phyloP scores from a whole-genome alignment of 2,329 filamentous ascomycete species.

The Colletotrichum sp. region DNA sequence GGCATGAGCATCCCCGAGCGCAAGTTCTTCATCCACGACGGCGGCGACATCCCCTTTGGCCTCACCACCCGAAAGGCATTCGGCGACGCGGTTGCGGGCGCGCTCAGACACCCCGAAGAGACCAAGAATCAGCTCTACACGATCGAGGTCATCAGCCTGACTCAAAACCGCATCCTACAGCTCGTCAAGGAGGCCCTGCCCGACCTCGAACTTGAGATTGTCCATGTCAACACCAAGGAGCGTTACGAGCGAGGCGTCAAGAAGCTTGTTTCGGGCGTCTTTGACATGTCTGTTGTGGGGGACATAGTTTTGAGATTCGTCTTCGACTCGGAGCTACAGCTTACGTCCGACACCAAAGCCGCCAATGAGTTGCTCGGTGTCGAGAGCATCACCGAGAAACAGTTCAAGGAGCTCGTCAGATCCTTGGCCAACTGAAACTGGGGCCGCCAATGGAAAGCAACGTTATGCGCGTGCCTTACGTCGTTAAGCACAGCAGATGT shows the following conservation, averaged over 20 bases:
- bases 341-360: not conserved
- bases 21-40: constrained; percentile 51
- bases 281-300: not conserved
- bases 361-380: not conserved
- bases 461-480: not conserved
- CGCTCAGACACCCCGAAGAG: constrained; percentile 48
- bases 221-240: not conserved
- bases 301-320: not conserved
- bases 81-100: constrained; percentile 49
- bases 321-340: not conserved
- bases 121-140: constrained; percentile 60
- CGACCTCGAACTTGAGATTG: not conserved
- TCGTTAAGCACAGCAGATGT: not conserved
- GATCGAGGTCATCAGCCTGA: constrained; percentile 52
- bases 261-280: not conserved
- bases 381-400: not conserved
- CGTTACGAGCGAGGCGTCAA: not conserved
- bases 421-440: not conserved
- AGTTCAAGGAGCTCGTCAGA: not conserved
- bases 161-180: constrained; percentile 54
- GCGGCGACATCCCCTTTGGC: constrained; percentile 50
- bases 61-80: constrained; percentile 50
- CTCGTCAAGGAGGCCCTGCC: constrained; percentile 24
- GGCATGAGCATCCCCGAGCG: not conserved
- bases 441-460: not conserved